Percentiles rank a stretch among this genome's conserved stretches.
Conservation (phyloP, 495 filamentous ascomycete species). For the Tuber brumale region DNA sequence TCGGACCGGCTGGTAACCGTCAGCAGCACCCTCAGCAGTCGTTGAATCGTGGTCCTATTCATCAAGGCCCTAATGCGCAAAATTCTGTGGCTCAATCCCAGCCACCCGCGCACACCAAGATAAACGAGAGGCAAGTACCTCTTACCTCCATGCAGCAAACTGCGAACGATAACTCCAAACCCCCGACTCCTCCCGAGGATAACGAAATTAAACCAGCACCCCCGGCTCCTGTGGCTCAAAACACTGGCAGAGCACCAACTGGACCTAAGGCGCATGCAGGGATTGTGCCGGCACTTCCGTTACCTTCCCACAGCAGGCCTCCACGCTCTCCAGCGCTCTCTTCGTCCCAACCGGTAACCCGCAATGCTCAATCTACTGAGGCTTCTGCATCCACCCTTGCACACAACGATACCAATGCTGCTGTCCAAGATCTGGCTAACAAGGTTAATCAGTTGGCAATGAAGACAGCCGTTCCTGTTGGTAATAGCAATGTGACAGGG, state of each 20-base stretch:
- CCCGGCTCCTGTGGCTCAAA: slow-evolving; percentile 43
- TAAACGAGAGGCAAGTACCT: slow-evolving; percentile 44
- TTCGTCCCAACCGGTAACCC: slow-evolving; percentile 35
- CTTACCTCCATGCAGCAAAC: slow-evolving; percentile 31
- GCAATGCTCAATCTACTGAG: slow-evolving; percentile 37
- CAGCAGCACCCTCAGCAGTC: slow-evolving; percentile 40
- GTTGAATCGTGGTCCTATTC: slow-evolving; percentile 21
- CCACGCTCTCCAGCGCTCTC: slow-evolving; percentile 43
- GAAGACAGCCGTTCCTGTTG: slow-evolving; percentile 47
- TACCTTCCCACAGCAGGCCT: slow-evolving; percentile 38
- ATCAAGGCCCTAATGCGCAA: slow-evolving; percentile 23
- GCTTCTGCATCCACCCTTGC: slow-evolving; percentile 38
- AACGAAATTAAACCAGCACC: slow-evolving; percentile 62
- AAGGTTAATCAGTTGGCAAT: slow-evolving; percentile 84
- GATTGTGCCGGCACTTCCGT: slow-evolving; percentile 63
- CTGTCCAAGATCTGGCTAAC: slow-evolving; percentile 70
- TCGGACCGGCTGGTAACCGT: slow-evolving; percentile 49
- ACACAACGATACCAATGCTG: slow-evolving; percentile 39
- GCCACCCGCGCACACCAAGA: slow-evolving; percentile 38
- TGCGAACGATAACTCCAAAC: slow-evolving; percentile 21
- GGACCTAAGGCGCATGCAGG: slow-evolving; percentile 61
- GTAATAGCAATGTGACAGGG: slow-evolving; percentile 20
- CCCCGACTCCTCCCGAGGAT: slow-evolving; percentile 50
- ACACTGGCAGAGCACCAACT: slow-evolving; percentile 48
- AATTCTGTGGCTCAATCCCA: slow-evolving; percentile 38